These are phyloP conservation scores for Primulina huaijiensis DNA, from an alignment of 257 asterid species.

Conservation along the genomic window DNA sequence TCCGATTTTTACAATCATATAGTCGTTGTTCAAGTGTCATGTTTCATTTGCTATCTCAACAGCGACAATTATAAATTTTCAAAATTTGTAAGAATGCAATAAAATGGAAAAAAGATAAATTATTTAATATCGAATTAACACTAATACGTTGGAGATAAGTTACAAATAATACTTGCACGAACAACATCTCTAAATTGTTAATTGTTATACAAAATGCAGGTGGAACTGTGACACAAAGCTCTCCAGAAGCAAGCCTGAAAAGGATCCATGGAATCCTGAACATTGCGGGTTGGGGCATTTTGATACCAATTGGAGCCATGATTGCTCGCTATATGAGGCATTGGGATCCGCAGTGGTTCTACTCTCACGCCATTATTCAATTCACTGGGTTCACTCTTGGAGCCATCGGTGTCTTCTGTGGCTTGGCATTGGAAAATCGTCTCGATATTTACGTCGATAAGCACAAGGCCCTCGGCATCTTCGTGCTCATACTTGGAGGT, in stretches of 20 bases:
- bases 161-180: too few species aligned
- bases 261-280: conserved; percentile 48
- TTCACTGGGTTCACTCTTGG: conserved; percentile 39
- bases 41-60: too few species aligned
- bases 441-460: conserved; percentile 27
- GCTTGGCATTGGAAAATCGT: conserved; percentile 37
- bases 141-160: too few species aligned
- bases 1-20: too few species aligned
- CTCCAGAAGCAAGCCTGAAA: conserved; percentile 30
- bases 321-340: conserved; percentile 44
- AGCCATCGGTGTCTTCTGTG: conserved; percentile 38
- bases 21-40: too few species aligned
- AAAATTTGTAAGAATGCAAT: too few species aligned
- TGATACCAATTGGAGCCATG: conserved; percentile 41
- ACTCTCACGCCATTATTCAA: conserved; percentile 40
- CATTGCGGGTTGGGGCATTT: conserved; percentile 47
- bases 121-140: too few species aligned
- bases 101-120: too few species aligned
- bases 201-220: conserved; percentile 23
- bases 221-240: conserved; percentile 26
- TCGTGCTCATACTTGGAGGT: conserved; percentile 43
- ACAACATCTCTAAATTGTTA: too few species aligned
- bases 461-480: conserved; percentile 47
- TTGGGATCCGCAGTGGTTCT: conserved; percentile 55
- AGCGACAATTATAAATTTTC: too few species aligned